Evolutionary conservation across 208 protist species (phyloP).

Genomic region (Acanthamoeba culbertsoni): DNA sequence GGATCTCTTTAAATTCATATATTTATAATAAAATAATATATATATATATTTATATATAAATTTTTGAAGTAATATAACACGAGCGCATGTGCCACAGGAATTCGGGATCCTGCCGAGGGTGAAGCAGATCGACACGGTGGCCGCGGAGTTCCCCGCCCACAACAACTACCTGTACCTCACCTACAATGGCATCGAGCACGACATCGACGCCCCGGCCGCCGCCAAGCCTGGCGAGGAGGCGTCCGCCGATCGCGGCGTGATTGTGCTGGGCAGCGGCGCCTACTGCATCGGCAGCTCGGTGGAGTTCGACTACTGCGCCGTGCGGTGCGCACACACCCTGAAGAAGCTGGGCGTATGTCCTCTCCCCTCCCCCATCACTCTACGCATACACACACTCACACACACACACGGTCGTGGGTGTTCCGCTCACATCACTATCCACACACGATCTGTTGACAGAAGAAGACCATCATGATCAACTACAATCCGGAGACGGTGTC

Average conservation of each 20-base stretch:
- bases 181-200: constrained; percentile 84
- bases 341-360: constrained; percentile 86
- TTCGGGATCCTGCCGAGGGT: constrained; percentile 88
- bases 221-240: not conserved
- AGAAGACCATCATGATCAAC: constrained; percentile 96
- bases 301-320: constrained; percentile 98
- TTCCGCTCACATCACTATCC: too few relatives aligned
- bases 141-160: constrained; percentile 95
- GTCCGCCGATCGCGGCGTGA: constrained; percentile 73
- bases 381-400: too few relatives aligned
- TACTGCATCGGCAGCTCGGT: constrained; percentile 97
- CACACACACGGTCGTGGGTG: too few relatives aligned
- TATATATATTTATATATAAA: too few relatives aligned
- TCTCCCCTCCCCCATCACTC: constrained; percentile 31
- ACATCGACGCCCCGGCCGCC: constrained; percentile 51
- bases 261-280: constrained; percentile 96
- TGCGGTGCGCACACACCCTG: constrained; percentile 93
- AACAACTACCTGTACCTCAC: constrained; percentile 95
- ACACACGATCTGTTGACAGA: not conserved
- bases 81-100: not conserved
- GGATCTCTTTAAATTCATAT: too few relatives aligned
- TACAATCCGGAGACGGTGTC: constrained; percentile 96
- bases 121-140: constrained; percentile 95
- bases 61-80: not conserved
- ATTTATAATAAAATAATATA: too few relatives aligned